Conservation (phyloP, 352 stramenopile genomes). For the Phytophthora hybrid region DNA sequence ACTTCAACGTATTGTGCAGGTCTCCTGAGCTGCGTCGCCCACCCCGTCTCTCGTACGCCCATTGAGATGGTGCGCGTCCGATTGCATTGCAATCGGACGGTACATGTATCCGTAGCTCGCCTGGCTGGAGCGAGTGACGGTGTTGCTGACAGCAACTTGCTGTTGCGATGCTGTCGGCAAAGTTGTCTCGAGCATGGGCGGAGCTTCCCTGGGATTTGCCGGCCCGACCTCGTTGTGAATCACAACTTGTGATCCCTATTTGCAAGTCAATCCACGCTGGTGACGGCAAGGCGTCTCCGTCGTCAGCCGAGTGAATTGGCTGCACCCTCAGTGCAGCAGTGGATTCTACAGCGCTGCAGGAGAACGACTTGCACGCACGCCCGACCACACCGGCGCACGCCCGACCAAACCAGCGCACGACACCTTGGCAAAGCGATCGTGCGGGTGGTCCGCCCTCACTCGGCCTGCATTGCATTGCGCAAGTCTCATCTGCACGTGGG, state of each 20-base stretch:
- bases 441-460: constrained; percentile 27
- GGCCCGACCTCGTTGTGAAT: background rate
- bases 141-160: background rate
- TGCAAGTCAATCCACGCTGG: background rate
- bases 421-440: background rate
- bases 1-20: background rate
- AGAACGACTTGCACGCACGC: background rate
- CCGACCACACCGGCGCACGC: background rate
- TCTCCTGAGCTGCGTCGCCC: background rate
- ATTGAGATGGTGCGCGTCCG: constrained; percentile 29
- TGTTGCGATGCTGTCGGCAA: background rate
- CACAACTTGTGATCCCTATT: background rate
- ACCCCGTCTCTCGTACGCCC: constrained; percentile 5
- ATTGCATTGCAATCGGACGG: constrained; percentile 8
- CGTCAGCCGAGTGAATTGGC: background rate
- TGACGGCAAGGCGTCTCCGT: background rate
- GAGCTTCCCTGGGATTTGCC: background rate
- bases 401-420: background rate
- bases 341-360: background rate
- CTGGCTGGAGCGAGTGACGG: background rate
- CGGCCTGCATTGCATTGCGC: constrained; percentile 7
- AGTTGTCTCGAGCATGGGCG: too few relatives aligned
- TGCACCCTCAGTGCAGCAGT: background rate
- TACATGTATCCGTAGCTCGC: background rate
- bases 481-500: constrained; percentile 39